phyloP scores from a whole-genome alignment of 768 basidiomycete species.

The Dioszegia crocea region DNA sequence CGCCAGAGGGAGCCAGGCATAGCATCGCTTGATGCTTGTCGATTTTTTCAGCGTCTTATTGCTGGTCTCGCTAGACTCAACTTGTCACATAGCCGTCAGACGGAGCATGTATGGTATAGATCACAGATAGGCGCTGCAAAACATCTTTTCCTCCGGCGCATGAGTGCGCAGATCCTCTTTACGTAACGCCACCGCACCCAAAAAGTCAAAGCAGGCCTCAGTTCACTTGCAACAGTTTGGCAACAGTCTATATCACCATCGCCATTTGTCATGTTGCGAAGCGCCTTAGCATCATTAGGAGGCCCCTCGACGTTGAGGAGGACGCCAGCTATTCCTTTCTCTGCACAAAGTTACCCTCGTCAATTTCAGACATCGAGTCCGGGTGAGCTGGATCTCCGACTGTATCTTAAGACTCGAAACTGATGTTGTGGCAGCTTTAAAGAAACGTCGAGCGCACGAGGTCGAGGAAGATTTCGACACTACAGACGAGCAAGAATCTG shows the following conservation, averaged over 20 bases:
- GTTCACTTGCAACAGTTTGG: no score
- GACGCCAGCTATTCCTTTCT: background rate
- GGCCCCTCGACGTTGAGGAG: background rate
- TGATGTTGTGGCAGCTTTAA: background rate
- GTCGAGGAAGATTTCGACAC: slow-evolving; percentile 1
- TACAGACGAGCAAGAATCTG: background rate
- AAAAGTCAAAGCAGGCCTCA: no score
- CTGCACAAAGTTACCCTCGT: background rate
- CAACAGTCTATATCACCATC: background rate
- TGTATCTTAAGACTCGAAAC: background rate
- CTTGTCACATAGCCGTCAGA: no score
- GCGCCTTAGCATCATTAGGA: background rate
- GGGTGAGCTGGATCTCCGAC: background rate
- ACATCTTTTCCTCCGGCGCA: no score
- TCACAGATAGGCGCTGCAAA: no score
- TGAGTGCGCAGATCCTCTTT: no score
- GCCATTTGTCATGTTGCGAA: background rate
- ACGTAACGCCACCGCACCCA: no score
- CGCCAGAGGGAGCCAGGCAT: background rate
- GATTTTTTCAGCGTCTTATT: background rate
- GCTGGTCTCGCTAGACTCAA: no score
- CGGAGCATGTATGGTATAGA: no score
- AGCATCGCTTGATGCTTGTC: background rate
- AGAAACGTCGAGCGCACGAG: background rate
- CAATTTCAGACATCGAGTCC: background rate